Conservation (phyloP, 306 rosid genomes). For the Cyamopsis tetragonoloba region DNA sequence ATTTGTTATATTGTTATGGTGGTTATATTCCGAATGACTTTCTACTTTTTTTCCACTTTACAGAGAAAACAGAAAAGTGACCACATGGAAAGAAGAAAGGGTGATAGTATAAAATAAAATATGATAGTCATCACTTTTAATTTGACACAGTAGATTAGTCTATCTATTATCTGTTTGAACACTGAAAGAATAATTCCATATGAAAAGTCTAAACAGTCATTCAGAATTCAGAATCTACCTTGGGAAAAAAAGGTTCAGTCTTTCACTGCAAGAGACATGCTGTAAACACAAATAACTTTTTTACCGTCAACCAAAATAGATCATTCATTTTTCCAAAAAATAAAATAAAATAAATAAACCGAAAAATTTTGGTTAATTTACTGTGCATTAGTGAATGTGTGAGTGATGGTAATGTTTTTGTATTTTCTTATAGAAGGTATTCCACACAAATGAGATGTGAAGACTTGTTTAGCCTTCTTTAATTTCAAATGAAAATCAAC, state of each 20-base stretch:
- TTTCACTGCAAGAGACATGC: constrained; percentile 6
- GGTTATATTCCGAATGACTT: constrained; percentile 18
- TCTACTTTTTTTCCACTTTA: constrained; percentile 25
- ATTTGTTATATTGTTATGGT: neutral
- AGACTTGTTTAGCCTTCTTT: no score
- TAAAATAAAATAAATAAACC: no score
- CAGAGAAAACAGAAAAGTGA: neutral
- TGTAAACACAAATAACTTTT: neutral
- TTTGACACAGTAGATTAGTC: constrained; percentile 24
- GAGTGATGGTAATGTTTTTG: neutral
- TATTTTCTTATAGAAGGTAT: neutral
- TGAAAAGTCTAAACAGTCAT: constrained; percentile 22
- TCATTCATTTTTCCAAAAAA: no score
- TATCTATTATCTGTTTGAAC: constrained; percentile 32
- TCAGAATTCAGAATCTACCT: constrained; percentile 38
- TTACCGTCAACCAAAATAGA: constrained; percentile 1
- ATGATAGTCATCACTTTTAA: constrained; percentile 25
- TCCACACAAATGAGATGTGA: no score
- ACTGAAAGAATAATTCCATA: constrained; percentile 30
- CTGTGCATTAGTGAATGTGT: neutral
- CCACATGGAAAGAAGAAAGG: neutral
- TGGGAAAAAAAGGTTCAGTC: constrained; percentile 26
- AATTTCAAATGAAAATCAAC: no score
- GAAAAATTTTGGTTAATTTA: constrained; percentile 17
- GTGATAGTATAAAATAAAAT: constrained; percentile 19